A percentile compares a stretch with the other conserved stretches of the same genome.
Conservation (phyloP, 2,329 filamentous ascomycete species). For the Penicillium sp. region DNA sequence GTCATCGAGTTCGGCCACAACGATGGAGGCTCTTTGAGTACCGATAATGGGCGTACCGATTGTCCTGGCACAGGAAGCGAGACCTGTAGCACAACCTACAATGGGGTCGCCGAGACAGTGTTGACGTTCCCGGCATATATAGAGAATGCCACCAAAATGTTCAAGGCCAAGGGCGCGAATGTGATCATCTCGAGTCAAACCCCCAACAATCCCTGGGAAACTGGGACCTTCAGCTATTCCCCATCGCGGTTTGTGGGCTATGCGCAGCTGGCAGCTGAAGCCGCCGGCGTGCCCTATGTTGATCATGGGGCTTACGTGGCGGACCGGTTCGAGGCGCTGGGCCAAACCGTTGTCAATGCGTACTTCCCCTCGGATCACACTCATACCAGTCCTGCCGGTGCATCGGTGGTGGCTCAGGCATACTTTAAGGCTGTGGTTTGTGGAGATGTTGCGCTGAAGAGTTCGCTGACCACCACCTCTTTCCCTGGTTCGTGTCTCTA, state of each 20-base stretch:
- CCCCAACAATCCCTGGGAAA: slow-evolving; percentile 63
- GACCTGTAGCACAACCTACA: slow-evolving; percentile 53
- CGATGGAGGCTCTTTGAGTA: slow-evolving; percentile 59
- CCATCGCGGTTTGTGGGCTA: slow-evolving; percentile 58
- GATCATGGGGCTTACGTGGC: slow-evolving; percentile 60
- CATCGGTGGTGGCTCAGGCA: slow-evolving; percentile 54
- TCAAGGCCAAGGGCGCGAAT: slow-evolving; percentile 57
- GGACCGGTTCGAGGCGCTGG: slow-evolving; percentile 51
- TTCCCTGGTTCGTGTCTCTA: slow-evolving; percentile 30
- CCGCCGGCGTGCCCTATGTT: slow-evolving; percentile 52
- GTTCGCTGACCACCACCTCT: slow-evolving; percentile 29
- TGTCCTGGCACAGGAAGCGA: slow-evolving; percentile 55
- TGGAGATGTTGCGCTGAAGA: slow-evolving; percentile 43
- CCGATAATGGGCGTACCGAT: slow-evolving; percentile 61
- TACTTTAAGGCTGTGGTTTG: slow-evolving; percentile 59
- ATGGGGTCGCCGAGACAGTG: slow-evolving; percentile 54
- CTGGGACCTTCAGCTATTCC: slow-evolving; percentile 49
- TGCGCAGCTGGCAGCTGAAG: slow-evolving; percentile 46
- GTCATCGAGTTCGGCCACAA: slow-evolving; percentile 73
- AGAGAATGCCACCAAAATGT: slow-evolving; percentile 53
- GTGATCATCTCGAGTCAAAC: slow-evolving; percentile 60
- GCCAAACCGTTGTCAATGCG: slow-evolving; percentile 49
- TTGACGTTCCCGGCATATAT: slow-evolving; percentile 61
- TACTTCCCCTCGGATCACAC: slow-evolving; percentile 62
- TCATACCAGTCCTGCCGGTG: slow-evolving; percentile 57